Conservation (phyloP, 2,329 filamentous ascomycete species). For the Pezicula radicicola region DNA sequence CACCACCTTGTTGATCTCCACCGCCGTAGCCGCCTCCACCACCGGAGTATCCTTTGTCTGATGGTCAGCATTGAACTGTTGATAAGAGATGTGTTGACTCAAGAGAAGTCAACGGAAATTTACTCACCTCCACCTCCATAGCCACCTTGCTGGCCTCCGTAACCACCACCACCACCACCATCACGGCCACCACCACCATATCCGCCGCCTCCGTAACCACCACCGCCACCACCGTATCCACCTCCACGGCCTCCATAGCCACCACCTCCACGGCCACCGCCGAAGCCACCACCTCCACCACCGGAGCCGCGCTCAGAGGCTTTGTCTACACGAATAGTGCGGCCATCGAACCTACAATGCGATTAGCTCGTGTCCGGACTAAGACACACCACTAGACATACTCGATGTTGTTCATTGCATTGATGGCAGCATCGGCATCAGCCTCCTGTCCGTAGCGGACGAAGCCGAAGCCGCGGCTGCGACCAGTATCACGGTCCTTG, state of each 20-base stretch:
- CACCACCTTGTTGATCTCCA: conserved; percentile 23
- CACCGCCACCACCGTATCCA: conserved; percentile 30
- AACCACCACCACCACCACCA: conserved; percentile 30
- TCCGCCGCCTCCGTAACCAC: conserved; percentile 25
- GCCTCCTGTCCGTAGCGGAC: conserved; percentile 79
- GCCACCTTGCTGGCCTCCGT: conserved; percentile 29
- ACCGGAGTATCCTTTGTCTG: conserved; percentile 20
- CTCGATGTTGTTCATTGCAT: conserved; percentile 85
- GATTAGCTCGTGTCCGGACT: conserved; percentile 9
- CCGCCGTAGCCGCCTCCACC: conserved; percentile 24
- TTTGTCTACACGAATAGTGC: conserved; percentile 92
- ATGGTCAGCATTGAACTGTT: conserved; percentile 14
- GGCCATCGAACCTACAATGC: conserved; percentile 79
- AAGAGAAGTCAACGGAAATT: not conserved
- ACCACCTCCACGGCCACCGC: conserved; percentile 35
- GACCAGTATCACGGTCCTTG: conserved; percentile 94
- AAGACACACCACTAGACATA: conserved; percentile 43
- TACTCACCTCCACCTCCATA: conserved; percentile 21
- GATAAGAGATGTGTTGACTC: conserved; percentile 1
- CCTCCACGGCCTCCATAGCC: conserved; percentile 52
- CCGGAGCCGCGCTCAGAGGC: conserved; percentile 76
- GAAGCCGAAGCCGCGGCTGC: conserved; percentile 96
- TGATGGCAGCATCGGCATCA: conserved; percentile 75
- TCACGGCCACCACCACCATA: conserved; percentile 32
- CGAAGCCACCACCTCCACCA: conserved; percentile 39